Base-by-base conservation (phyloP, 179 eudicot genomes). In the Patellifolia procumbens region DNA sequence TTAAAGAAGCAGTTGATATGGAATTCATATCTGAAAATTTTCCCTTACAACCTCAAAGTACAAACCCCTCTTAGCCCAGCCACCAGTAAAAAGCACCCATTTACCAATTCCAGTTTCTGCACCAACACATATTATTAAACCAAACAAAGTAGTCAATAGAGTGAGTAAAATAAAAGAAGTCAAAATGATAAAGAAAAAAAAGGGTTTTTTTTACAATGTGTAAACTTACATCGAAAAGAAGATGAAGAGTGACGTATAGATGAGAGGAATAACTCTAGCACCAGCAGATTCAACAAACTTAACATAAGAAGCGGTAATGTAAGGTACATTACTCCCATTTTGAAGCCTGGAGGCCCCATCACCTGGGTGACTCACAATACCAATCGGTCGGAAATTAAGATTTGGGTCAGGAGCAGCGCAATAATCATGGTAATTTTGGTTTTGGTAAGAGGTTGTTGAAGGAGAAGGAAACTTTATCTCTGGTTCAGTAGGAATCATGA, bases 41-140 rank as follows among this genome's bases (percentile, higher is more conserved):
- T 81, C 74, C 68, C 74, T 80, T 61, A 86, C 95, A 74, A 87
- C 91, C 45, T 93, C 89, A 65, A 86, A 90, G 83, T 93, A 95
- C 55, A 63, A 84, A 68, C 99, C 99, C 43, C 77, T 79, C 79
- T 93, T 93, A 29, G 95, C 92, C 95, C 88, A 88, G 5, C 99
- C 99, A 73, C 99, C 99, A 55, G 99, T 95, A 79, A 95, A 90
- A 75, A 95, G 89, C 79, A 95, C 93, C 65, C 99, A 86, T 95
- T 91, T 62, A 93, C 89, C 71, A 95, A 78, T 74, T 78, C 85
- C 77, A 95, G 90, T 81, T 92, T 95, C 99, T 95, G 93, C 81
- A 80, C 51, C 32, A 77, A 49, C 68, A n/a, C n/a, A n/a, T n/a
- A n/a, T n/a, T n/a, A n/a, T 19, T 20, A 20, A 15, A 37, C 22